Evolutionary conservation across 352 stramenopile species (phyloP), one percentile per base, ranked within the genome.

Genomic region (Chrysophaeum taylorii): DNA sequence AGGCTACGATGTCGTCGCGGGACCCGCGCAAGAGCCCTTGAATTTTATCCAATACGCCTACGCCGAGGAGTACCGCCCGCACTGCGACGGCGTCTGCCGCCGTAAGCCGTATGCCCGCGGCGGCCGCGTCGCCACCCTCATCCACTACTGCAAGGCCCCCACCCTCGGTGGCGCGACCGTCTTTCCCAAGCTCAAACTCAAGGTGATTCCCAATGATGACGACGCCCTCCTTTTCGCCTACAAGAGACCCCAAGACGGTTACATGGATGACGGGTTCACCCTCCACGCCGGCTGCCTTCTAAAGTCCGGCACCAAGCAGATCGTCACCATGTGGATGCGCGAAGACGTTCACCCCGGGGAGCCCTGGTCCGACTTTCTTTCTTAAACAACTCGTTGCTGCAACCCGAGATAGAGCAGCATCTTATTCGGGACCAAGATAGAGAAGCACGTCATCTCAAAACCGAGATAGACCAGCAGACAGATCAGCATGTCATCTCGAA

Each of bases 251-350:
- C 9, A 31, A 18, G 48, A 60, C 48, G 48, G 57, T 2, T 66
- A 66, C 57, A 66, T 48, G 57, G 57, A 45, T 36, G 57, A 66
- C 57, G 57, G 35, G 1, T 33, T 33, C 57, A 63, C 52, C 5
- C 14, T 63, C 27, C 52, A 63, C 29, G n/a, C 57, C 33, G 57
- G 57, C 57, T 66, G 57, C 36, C 36, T 66, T 23, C 1, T 66
- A 18, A 15, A 36, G 12, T 21, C 41, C 18, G 57, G 57, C 33
- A 2, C 5, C 14, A 66, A 66, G 35, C 57, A 66, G 35, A 42
- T 66, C 57, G 57, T 66, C 33, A 66, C 57, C 14, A 66, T 66
- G 57, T 66, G 57, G 57, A 66, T 66, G 57, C 57, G 39, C 39
- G 39, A 45, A 21, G 57, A 66, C 57, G 57, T 45, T 1, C 25